These are phyloP conservation scores for Teratosphaeriaceae sp. DNA, from an alignment of 2,329 filamentous ascomycete species.

Conservation along the genomic window DNA sequence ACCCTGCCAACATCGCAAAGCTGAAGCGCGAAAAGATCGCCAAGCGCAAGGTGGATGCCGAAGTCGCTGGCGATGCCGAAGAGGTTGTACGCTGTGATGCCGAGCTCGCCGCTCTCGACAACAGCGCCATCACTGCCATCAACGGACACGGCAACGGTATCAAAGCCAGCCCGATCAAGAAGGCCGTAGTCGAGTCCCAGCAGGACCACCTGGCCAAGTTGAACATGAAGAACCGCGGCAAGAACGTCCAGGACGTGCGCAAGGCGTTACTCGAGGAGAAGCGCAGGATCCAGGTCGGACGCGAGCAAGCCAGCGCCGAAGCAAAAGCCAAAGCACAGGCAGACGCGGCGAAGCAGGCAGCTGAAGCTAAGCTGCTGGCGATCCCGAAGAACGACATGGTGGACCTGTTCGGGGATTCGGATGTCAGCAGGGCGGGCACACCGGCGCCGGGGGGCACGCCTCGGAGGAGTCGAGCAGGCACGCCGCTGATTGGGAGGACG, in stretches of 20 bases:
- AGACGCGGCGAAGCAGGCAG: slow-evolving; percentile 49
- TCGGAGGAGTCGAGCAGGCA: slow-evolving; percentile 35
- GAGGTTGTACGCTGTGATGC: slow-evolving; percentile 42
- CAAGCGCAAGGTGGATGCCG: slow-evolving; percentile 60
- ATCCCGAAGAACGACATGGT: slow-evolving; percentile 34
- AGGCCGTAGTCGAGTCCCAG: slow-evolving; percentile 32
- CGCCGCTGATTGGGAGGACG: slow-evolving; percentile 24
- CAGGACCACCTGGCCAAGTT: slow-evolving; percentile 77
- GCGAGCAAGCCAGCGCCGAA: slow-evolving; percentile 37
- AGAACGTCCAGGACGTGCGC: slow-evolving; percentile 84
- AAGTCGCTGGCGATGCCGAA: slow-evolving; percentile 56
- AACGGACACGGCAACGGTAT: slow-evolving; percentile 47
- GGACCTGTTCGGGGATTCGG: slow-evolving; percentile 41
- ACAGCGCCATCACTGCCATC: slow-evolving; percentile 59
- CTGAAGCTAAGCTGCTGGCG: slow-evolving; percentile 30
- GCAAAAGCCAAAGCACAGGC: slow-evolving; percentile 45
- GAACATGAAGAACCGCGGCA: slow-evolving; percentile 75
- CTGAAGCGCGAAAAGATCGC: slow-evolving; percentile 62
- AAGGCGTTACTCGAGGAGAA: slow-evolving; percentile 79
- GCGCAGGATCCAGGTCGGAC: slow-evolving; percentile 30
- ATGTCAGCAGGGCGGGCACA: slow-evolving; percentile 41
- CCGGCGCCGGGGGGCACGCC: slow-evolving; percentile 40
- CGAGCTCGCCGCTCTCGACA: slow-evolving; percentile 51
- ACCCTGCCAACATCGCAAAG: slow-evolving; percentile 51
- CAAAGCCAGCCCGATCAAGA: slow-evolving; percentile 42